Conservation (phyloP, 2,329 filamentous ascomycete species). For the Beauveria rudraprayagi region DNA sequence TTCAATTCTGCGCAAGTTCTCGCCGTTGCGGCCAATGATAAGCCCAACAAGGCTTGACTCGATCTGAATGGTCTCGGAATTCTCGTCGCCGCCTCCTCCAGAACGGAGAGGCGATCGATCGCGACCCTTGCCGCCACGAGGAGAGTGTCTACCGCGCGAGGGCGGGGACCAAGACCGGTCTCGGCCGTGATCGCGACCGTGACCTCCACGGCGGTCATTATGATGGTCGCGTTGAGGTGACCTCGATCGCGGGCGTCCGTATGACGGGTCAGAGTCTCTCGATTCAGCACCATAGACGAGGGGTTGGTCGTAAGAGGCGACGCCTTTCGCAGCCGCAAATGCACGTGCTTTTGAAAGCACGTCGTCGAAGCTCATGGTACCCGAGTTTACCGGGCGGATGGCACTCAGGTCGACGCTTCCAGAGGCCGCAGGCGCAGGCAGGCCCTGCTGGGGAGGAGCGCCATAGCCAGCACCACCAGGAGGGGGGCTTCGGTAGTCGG, state of each 20-base stretch:
- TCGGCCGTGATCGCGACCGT: conserved; percentile 39
- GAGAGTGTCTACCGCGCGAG: conserved; percentile 51
- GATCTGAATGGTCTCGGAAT: conserved; percentile 74
- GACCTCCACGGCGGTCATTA: conserved; percentile 68
- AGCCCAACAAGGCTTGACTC: conserved; percentile 81
- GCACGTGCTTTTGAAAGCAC: conserved; percentile 78
- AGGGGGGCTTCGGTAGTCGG: conserved; percentile 30
- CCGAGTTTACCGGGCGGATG: conserved; percentile 71
- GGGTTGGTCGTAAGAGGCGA: conserved; percentile 54
- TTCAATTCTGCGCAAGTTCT: conserved; percentile 81
- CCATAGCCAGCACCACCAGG: conserved; percentile 29
- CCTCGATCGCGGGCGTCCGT: conserved; percentile 61
- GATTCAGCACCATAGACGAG: conserved; percentile 34
- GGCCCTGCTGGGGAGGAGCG: conserved; percentile 31
- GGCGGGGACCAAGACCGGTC: conserved; percentile 59
- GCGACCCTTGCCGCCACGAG: conserved; percentile 44
- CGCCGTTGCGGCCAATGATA: conserved; percentile 84
- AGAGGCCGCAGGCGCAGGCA: conserved; percentile 63
- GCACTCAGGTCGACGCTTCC: conserved; percentile 73
- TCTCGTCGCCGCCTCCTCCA: conserved; percentile 49
- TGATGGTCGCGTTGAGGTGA: conserved; percentile 66
- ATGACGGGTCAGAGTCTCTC: conserved; percentile 39
- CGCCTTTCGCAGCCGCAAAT: conserved; percentile 71
- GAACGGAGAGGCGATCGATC: conserved; percentile 52
- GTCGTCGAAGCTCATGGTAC: conserved; percentile 75